Percentiles rank a stretch among this genome's conserved stretches.
These are phyloP conservation scores for Hanseniaspora gamundiae DNA, from an alignment of 1,139 yeast genomes.

Conservation along the genomic window DNA sequence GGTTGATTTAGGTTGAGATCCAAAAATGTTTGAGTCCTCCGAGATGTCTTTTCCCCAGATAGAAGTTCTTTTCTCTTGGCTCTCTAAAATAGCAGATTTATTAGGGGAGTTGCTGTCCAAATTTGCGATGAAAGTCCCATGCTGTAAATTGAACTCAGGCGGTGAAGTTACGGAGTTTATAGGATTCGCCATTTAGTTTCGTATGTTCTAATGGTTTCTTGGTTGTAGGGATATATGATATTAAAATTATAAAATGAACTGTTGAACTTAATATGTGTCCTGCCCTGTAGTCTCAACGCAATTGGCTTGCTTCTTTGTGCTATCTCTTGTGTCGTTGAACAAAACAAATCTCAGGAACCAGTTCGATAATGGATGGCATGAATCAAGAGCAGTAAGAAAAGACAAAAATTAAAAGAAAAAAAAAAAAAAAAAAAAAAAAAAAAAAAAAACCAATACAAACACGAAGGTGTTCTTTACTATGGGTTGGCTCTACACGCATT, in stretches of 20 bases:
- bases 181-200: not conserved
- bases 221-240: no score
- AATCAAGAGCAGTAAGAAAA: not conserved
- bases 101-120: not conserved
- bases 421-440: not conserved
- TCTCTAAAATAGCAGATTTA: not conserved
- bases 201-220: no score
- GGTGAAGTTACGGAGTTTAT: not conserved
- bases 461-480: no score
- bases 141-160: not conserved
- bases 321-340: no score
- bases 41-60: not conserved
- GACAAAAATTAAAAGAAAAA: not conserved
- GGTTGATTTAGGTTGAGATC: slow-evolving; percentile 22
- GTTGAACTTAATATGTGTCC: no score
- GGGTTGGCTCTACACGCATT: no score
- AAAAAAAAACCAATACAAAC: no score
- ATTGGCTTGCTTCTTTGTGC: no score
- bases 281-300: no score
- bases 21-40: not conserved
- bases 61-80: not conserved
- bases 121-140: not conserved
- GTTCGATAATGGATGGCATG: not conserved
- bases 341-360: not conserved
- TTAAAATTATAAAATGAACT: no score